Percentiles rank a stretch among this genome's conserved stretches.
Conservation (phyloP, 2,329 filamentous ascomycete species). For the Magnaporthiopsis rhizophila region DNA sequence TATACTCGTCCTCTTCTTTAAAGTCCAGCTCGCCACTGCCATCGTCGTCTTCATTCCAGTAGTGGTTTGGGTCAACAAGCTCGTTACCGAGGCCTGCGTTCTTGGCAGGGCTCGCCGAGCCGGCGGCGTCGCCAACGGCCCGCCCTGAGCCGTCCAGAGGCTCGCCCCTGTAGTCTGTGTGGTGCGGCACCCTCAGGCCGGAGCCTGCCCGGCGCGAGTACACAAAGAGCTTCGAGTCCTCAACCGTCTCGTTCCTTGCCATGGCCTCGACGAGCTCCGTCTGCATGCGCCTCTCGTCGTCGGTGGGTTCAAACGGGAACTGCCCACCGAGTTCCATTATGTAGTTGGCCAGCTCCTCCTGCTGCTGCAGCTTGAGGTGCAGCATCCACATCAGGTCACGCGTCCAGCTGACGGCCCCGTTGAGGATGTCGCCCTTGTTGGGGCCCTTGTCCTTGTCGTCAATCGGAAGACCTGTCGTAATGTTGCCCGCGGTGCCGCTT, state of each 20-base stretch:
- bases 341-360: conserved; percentile 74
- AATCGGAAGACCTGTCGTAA: conserved; percentile 83
- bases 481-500: conserved; percentile 63
- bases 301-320: conserved; percentile 74
- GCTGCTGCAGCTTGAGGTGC: conserved; percentile 79
- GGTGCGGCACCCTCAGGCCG: conserved; percentile 83
- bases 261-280: conserved; percentile 84
- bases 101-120: conserved; percentile 22
- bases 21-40: conserved; percentile 67
- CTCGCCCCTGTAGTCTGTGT: conserved; percentile 86
- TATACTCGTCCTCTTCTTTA: conserved; percentile 92
- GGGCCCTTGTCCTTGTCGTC: conserved; percentile 98
- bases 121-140: conserved; percentile 24
- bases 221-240: conserved; percentile 41
- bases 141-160: conserved; percentile 45
- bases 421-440: conserved; percentile 97
- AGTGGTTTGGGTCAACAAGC: conserved; percentile 43
- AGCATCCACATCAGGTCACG: conserved; percentile 97
- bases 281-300: conserved; percentile 94
- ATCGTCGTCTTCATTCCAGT: conserved; percentile 66
- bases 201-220: conserved; percentile 80
- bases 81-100: conserved; percentile 32
- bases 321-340: conserved; percentile 65
- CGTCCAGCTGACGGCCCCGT: conserved; percentile 94
- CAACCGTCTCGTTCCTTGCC: conserved; percentile 16